Evolutionary conservation across 352 stramenopile species (phyloP).

Genomic region (Blastocystis hominis): DNA sequence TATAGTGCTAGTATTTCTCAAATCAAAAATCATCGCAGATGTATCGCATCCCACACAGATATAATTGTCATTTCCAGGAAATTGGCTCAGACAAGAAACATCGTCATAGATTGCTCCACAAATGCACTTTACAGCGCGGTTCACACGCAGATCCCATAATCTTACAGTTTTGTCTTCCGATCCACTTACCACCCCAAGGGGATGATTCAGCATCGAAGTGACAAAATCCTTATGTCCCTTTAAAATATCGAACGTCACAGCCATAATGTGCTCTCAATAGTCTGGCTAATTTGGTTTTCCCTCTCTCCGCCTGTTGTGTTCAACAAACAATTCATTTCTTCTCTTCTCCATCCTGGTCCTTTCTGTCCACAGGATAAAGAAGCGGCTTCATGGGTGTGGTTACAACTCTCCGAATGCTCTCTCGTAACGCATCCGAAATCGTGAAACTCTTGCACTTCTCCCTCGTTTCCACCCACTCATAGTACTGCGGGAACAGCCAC

Average conservation of each 20-base stretch:
- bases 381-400: neutral
- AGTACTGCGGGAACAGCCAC: neutral
- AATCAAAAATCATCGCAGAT: neutral
- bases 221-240: constrained; percentile 41
- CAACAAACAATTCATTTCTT: neutral
- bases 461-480: neutral
- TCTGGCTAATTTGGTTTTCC: neutral
- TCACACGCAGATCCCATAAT: neutral
- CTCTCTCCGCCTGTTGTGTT: neutral
- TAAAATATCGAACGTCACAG: neutral
- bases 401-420: neutral
- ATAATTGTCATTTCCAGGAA: constrained; percentile 11
- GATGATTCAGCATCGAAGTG: constrained; percentile 27
- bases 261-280: neutral
- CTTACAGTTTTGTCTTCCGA: constrained; percentile 31
- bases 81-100: neutral
- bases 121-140: neutral
- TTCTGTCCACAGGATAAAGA: neutral
- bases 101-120: constrained; percentile 7
- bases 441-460: neutral
- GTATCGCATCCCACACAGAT: constrained; percentile 34
- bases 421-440: neutral
- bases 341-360: neutral
- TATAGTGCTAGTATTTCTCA: neutral
- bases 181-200: neutral